Percentiles rank a stretch among this genome's conserved stretches.
Evolutionary conservation across 2,329 filamentous ascomycete species (phyloP).

Genomic region (Neofusicoccum cordaticola): DNA sequence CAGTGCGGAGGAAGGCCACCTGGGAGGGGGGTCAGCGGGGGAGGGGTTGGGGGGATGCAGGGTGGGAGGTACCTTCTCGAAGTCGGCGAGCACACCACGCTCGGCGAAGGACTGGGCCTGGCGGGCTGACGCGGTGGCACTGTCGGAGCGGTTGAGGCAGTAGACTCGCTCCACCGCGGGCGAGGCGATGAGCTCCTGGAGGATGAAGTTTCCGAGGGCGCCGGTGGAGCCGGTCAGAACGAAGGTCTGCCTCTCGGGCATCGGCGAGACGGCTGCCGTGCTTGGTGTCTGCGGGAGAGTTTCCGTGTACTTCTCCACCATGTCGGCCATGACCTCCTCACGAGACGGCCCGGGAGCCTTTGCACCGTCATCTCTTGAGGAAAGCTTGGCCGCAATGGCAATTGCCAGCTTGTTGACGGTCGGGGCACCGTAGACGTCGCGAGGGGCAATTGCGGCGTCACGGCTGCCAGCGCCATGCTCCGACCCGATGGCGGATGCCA

Average conservation of each 20-base stretch:
- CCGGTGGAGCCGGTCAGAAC: constrained; percentile 22
- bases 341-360: constrained; percentile 10
- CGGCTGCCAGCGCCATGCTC: constrained; percentile 18
- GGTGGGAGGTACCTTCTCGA: not conserved
- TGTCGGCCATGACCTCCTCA: constrained; percentile 26
- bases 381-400: constrained; percentile 19
- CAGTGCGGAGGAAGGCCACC: constrained; percentile 16
- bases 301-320: constrained; percentile 31
- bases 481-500: constrained; percentile 21
- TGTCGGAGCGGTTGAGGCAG: constrained; percentile 20
- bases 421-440: constrained; percentile 32
- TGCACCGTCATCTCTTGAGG: constrained; percentile 5
- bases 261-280: not conserved
- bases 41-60: too few species aligned
- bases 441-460: constrained; percentile 24
- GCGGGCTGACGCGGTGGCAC: not conserved
- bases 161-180: constrained; percentile 16
- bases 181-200: constrained; percentile 18
- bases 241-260: constrained; percentile 14
- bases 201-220: constrained; percentile 21
- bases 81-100: constrained; percentile 13
- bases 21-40: too few species aligned
- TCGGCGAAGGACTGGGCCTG: constrained; percentile 10
- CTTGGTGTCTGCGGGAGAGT: constrained; percentile 18
- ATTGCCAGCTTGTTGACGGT: constrained; percentile 27